Evolutionary conservation across 495 filamentous ascomycete species (phyloP).

Genomic region (Neurospora discreta): DNA sequence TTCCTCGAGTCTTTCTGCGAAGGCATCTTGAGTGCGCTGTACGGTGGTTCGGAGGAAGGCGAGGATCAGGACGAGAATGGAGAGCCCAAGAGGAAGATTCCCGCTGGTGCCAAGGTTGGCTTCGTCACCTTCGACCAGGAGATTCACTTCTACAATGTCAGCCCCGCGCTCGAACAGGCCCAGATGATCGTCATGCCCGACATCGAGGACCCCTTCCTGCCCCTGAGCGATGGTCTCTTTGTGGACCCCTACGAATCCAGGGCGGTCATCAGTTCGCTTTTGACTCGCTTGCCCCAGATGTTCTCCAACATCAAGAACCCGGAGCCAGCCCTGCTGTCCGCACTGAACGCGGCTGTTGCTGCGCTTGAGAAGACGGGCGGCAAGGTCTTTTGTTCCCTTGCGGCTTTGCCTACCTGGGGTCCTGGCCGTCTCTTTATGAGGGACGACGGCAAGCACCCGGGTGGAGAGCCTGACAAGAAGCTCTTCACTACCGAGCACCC

Average conservation of each 20-base stretch:
- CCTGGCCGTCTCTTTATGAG: conserved; percentile 73
- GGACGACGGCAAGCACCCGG: conserved; percentile 78
- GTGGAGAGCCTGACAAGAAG: conserved; percentile 84
- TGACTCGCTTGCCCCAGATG: conserved; percentile 67
- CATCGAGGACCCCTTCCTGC: conserved; percentile 93
- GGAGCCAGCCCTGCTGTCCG: conserved; percentile 75
- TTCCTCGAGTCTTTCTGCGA: conserved; percentile 87
- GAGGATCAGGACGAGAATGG: conserved; percentile 43
- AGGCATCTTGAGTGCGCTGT: conserved; percentile 76
- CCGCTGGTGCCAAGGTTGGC: conserved; percentile 75
- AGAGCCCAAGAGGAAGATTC: conserved; percentile 52
- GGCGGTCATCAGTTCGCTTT: conserved; percentile 73
- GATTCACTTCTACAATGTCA: conserved; percentile 94
- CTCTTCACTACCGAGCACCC: conserved; percentile 83
- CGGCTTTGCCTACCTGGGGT: conserved; percentile 79
- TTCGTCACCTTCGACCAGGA: conserved; percentile 94
- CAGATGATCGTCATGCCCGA: conserved; percentile 99
- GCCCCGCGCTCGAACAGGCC: conserved; percentile 66
- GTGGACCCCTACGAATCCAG: conserved; percentile 92
- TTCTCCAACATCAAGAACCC: conserved; percentile 81
- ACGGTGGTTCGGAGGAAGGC: conserved; percentile 44
- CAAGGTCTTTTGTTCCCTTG: conserved; percentile 81
- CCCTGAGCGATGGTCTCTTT: conserved; percentile 82
- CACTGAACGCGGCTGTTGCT: conserved; percentile 67
- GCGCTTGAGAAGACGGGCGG: conserved; percentile 80